phyloP scores from a whole-genome alignment of 2,329 filamentous ascomycete species.

The Chalaropsis thielavioides region DNA sequence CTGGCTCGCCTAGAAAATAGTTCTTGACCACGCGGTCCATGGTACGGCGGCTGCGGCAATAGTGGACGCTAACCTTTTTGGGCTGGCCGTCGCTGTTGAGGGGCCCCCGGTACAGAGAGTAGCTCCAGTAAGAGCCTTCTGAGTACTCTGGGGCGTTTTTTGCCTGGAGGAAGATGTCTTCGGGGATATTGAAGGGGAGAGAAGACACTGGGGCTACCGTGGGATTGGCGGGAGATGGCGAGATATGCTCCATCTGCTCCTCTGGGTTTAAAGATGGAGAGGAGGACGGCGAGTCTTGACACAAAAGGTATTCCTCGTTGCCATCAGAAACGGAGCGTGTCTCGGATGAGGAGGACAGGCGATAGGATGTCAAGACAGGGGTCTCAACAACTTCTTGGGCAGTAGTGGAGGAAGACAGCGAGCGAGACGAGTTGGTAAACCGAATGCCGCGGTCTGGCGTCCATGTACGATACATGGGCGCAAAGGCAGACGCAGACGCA shows the following conservation, averaged over 20 bases:
- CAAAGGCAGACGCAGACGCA: too few species aligned
- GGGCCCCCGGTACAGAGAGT: conserved; percentile 49
- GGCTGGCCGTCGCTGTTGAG: conserved; percentile 26
- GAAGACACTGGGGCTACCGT: conserved; percentile 26
- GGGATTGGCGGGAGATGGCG: conserved; percentile 17
- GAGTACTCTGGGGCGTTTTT: conserved; percentile 32
- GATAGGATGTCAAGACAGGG: not conserved
- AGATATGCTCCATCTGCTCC: conserved; percentile 8
- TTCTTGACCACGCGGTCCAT: conserved; percentile 49
- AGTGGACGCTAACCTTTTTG: conserved; percentile 53
- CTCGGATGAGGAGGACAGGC: not conserved
- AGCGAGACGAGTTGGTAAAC: not conserved
- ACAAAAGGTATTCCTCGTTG: not conserved
- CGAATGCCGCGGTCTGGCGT: conserved; percentile 9
- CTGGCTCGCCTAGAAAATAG: conserved; percentile 51
- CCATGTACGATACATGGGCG: conserved; percentile 1
- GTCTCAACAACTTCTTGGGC: not conserved
- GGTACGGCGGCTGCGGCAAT: conserved; percentile 53
- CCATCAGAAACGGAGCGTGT: not conserved
- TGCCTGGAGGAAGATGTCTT: conserved; percentile 34
- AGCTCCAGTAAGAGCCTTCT: conserved; percentile 49
- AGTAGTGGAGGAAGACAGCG: not conserved
- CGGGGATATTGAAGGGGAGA: conserved; percentile 34
- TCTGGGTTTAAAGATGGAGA: not conserved
- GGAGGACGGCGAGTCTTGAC: not conserved